phyloP scores from a whole-genome alignment of 2,329 filamentous ascomycete genomes.

The Elsinoe fawcettii region DNA sequence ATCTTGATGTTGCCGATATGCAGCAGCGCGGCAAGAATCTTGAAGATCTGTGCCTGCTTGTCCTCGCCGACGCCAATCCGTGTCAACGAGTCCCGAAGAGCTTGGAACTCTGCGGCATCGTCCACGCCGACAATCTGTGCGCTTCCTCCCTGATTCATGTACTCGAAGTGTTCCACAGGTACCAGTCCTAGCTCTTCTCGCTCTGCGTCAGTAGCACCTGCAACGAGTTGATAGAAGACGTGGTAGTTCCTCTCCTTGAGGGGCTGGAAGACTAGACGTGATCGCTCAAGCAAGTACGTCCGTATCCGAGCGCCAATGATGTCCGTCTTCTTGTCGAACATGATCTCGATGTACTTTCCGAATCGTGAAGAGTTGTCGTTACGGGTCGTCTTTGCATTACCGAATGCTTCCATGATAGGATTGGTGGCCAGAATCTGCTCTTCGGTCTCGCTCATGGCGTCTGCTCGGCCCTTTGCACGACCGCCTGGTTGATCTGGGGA shows the following conservation, averaged over 20 bases:
- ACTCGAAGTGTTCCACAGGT: constrained; percentile 85
- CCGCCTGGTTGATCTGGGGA: constrained; percentile 78
- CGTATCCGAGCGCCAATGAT: constrained; percentile 97
- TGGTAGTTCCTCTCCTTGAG: constrained; percentile 98
- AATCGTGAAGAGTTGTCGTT: constrained; percentile 99
- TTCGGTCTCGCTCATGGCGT: constrained; percentile 94
- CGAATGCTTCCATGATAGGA: constrained; percentile 99
- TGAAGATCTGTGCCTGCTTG: constrained; percentile 81
- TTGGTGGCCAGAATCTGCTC: constrained; percentile 98
- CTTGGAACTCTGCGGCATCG: constrained; percentile 87
- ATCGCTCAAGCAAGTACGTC: constrained; percentile 90
- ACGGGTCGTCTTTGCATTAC: constrained; percentile 98
- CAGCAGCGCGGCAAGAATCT: constrained; percentile 77
- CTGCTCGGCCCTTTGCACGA: constrained; percentile 62
- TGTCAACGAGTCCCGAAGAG: constrained; percentile 74
- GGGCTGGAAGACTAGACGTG: constrained; percentile 92
- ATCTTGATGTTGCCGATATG: constrained; percentile 98
- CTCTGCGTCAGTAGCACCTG: constrained; percentile 79
- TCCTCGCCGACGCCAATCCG: constrained; percentile 74
- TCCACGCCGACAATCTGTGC: constrained; percentile 90
- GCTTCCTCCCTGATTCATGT: constrained; percentile 88
- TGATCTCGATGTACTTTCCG: constrained; percentile 99
- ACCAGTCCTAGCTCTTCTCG: constrained; percentile 70
- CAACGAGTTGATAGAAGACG: constrained; percentile 95
- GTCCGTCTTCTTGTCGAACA: constrained; percentile 92